Evolutionary conservation across 148 eudicot genomes (phyloP).

Genomic region (Heliamphora exappendiculata): DNA sequence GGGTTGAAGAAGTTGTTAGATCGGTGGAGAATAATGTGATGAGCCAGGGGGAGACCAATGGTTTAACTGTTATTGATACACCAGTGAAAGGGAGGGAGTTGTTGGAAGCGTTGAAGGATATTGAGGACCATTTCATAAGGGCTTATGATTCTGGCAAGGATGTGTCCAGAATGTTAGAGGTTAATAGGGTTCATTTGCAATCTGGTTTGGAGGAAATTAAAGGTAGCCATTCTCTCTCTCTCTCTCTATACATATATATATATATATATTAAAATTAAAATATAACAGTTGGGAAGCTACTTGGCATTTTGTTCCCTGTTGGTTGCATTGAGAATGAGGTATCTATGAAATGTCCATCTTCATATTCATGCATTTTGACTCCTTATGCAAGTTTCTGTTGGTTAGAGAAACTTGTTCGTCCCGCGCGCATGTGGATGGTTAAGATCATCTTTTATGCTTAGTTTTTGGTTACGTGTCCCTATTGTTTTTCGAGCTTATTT

Average conservation of each 20-base stretch:
- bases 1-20: slow-evolving; percentile 33
- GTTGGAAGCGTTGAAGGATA: slow-evolving; percentile 77
- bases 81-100: slow-evolving; percentile 67
- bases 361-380: not conserved
- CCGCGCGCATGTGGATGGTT: too few relatives aligned
- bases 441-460: too few relatives aligned
- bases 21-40: slow-evolving; percentile 27
- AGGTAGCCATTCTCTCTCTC: slow-evolving; percentile 31
- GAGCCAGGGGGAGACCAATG: slow-evolving; percentile 39
- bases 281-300: too few relatives aligned
- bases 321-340: not conserved
- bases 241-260: too few relatives aligned
- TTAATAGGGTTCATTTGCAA: slow-evolving; percentile 64
- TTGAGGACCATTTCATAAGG: slow-evolving; percentile 76
- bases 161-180: slow-evolving; percentile 81
- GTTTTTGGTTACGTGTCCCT: too few relatives aligned
- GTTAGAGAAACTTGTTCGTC: too few relatives aligned
- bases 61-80: slow-evolving; percentile 52
- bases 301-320: too few relatives aligned
- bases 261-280: too few relatives aligned
- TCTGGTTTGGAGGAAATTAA: slow-evolving; percentile 80
- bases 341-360: not conserved
- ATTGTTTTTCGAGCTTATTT: too few relatives aligned
- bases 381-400: too few relatives aligned
- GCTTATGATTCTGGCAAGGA: slow-evolving; percentile 79